A percentile compares a stretch with the other conserved stretches of the same genome.
Conservation (phyloP, 257 asterid species). For the Solanum sejunctum region DNA sequence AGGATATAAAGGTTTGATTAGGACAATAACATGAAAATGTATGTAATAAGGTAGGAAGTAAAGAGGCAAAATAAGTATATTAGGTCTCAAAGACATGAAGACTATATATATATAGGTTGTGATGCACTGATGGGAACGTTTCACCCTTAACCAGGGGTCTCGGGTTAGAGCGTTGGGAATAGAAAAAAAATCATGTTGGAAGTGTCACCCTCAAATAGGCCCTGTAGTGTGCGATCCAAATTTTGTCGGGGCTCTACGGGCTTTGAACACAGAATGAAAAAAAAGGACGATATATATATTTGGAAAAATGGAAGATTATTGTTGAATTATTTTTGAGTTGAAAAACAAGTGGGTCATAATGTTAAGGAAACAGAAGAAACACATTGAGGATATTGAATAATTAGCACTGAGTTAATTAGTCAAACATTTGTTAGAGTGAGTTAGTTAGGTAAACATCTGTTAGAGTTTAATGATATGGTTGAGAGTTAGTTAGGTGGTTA, state of each 20-base stretch:
- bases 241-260: accelerated
- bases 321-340: neutral
- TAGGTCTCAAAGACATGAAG: neutral
- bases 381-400: neutral
- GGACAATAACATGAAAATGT: constrained; percentile 37
- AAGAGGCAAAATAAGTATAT: neutral
- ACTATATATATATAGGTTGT: neutral
- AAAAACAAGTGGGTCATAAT: neutral
- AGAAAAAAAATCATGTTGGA: no score
- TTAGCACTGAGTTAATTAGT: no score
- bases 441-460: no score
- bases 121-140: no score
- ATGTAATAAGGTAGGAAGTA: neutral
- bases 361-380: constrained; percentile 39
- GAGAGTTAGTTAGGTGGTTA: no score
- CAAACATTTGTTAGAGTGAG: no score
- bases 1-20: constrained; percentile 1
- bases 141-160: no score
- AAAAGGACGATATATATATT: no score
- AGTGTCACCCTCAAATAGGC: no score
- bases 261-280: no score
- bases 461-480: no score
- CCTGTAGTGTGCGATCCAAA: no score
- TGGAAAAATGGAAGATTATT: neutral
- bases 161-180: accelerated